These are phyloP conservation scores for Flaveria floridana DNA, from an alignment of 140 eudicot genomes.

Conservation along the genomic window DNA sequence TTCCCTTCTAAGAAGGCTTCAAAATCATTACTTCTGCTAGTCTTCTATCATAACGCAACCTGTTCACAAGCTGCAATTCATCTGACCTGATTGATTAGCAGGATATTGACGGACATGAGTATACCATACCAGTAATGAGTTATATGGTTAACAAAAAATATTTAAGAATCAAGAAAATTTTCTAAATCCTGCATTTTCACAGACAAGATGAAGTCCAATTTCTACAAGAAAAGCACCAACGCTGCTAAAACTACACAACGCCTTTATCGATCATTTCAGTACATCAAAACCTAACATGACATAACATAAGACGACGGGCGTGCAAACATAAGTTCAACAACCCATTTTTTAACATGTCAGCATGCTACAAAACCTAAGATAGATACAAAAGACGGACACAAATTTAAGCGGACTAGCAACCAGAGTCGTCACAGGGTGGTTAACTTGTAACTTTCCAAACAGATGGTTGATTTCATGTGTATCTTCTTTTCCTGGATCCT, in stretches of 20 bases:
- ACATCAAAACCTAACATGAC: not conserved
- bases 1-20: no score
- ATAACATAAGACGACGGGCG: not conserved
- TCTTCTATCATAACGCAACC: no score
- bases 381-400: conserved; percentile 23
- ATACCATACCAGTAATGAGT: no score
- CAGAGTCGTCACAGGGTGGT: not conserved
- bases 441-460: conserved; percentile 7
- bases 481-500: conserved; percentile 38
- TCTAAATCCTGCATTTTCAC: not conserved
- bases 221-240: not conserved
- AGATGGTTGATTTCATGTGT: conserved; percentile 11
- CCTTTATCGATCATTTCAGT: not conserved
- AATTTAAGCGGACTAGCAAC: conserved; percentile 16
- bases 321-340: conserved; percentile 14
- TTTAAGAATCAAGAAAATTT: not conserved
- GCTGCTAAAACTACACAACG: not conserved
- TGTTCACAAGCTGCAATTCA: no score
- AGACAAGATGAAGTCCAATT: conserved; percentile 12
- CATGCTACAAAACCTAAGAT: conserved; percentile 26
- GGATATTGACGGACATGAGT: not conserved
- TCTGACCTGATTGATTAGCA: not conserved
- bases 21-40: no score
- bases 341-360: conserved; percentile 10
- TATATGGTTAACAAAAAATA: not conserved